Evolutionary conservation across 1,284 basidiomycete species (phyloP), one percentile per base, ranked within the genome.

Genomic region (Austropuccinia psidii): DNA sequence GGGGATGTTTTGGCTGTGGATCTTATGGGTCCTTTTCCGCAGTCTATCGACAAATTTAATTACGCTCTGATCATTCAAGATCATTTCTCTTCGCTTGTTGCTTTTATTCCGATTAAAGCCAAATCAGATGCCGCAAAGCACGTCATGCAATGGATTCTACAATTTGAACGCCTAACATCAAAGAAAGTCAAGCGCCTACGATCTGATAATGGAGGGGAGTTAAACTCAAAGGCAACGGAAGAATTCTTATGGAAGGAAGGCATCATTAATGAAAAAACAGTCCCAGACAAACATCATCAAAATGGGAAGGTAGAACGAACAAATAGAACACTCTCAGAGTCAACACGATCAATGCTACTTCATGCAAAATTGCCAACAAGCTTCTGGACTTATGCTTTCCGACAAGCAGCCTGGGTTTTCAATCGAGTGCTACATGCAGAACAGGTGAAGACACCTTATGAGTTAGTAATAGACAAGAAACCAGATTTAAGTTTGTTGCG

Each of bases 231-330:
- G 11, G 33, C 27, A 31, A 29, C 33, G 24, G 33, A 55, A 19
- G 19, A 21, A 9, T 55, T 55, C 24, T 31, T 55, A 6, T 29
- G 33, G 52, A 15, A 49, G 13, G 2, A 33, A 24, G 17, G 50
- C 29, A 27, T 21, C 11, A 17, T 21, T 2, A n/a, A 67, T 33
- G 35, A 67, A 15, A 31, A 33, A 24, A 54, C 65, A 4, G 19
- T 54, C 6, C 47, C 49, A 37, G 37, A 67, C 35, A 24, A 67
- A 54, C 49, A 50, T 27, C 21, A 67, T 21, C 64, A 67, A 33
- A 67, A 67, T 24, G 64, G 64, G 5, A 24, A n/a, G 17, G 49
- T 47, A 1, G 50, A 67, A 54, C 65, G 33, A 27, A 35, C 39
- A 11, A 68, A 54, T 27, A 7, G 50, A 4, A 55, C 37, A n/a